Percentiles rank a stretch among this genome's conserved stretches.
These are phyloP conservation scores for Solanum appendiculatum DNA, from an alignment of 257 asterid genomes.

Conservation along the genomic window DNA sequence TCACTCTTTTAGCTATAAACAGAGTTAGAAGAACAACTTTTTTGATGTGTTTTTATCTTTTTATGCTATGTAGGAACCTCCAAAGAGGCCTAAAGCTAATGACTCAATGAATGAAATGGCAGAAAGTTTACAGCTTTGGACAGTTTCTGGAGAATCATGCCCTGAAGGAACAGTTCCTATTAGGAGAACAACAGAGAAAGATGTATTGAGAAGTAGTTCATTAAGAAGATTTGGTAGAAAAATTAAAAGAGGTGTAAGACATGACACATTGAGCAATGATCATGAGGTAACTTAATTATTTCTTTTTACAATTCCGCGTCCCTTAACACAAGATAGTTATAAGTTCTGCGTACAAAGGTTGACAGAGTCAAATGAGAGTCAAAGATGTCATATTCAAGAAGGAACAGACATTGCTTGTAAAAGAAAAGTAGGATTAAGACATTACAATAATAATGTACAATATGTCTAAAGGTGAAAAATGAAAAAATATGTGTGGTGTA, in stretches of 20 bases:
- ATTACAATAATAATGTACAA: background rate
- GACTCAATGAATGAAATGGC: constrained; percentile 13
- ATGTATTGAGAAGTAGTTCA: constrained; percentile 50
- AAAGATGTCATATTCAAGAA: background rate
- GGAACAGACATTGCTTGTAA: background rate
- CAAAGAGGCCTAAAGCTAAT: constrained; percentile 70
- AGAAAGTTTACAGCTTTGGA: constrained; percentile 50
- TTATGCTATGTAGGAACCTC: constrained; percentile 48
- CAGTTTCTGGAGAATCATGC: constrained; percentile 55
- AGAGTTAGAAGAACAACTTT: background rate
- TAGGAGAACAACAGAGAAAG: constrained; percentile 65
- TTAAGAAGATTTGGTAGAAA: constrained; percentile 65
- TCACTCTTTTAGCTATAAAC: background rate
- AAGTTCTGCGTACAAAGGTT: accelerated
- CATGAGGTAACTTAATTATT: constrained; percentile 53
- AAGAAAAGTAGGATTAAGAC: background rate
- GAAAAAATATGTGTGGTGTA: background rate
- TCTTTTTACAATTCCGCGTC: background rate
- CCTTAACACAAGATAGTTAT: background rate
- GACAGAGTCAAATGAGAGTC: background rate
- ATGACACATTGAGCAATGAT: constrained; percentile 68
- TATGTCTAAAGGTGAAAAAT: background rate
- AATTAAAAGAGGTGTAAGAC: constrained; percentile 48
- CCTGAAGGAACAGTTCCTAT: constrained; percentile 77
- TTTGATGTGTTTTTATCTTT: background rate